Base-by-base conservation (phyloP, 148 eudicot species). In the Bassia scoparia region DNA sequence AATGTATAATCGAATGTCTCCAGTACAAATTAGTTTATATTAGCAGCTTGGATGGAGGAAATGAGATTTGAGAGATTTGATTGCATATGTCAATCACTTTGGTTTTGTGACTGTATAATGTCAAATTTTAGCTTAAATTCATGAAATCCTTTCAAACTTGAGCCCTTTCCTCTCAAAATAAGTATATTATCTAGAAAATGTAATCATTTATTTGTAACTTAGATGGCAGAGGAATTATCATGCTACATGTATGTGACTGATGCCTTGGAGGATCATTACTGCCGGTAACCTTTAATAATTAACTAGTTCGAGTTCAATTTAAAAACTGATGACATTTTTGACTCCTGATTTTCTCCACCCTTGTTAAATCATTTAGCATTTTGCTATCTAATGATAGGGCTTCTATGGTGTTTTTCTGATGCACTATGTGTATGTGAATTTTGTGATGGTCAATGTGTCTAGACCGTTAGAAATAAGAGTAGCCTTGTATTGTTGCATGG, bases 261-360 rank as follows among this genome's bases (percentile, higher is more conserved):
- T 94, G 93, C 69, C 97, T 96, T 10, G 97, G 98, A 82, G 98
- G 98, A n/a, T 94, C 98, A 38, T 94, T 72, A n/a, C 98, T 31
- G 98, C 98, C 76, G 98, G n/a, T n/a, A 91, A 68, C 20, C 46
- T 33, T 76, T 76, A 26, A 54, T 30, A 26, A 24, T 71, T 29
- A 11, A 62, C 49, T 59, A 49, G n/a, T n/a, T n/a, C n/a, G 70
- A 30, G 54, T 59, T 18, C 3, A 23, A 20, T 31, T 41, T 55
- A 11, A 11, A 26, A 48, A 48, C n/a, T n/a, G n/a, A n/a, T n/a
- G n/a, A 11, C 65, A 37, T 60, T 17, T 61, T 17, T 18, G 31
- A 17, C 33, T 7, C 44, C 27, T 21, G 23, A 21, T 60, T 7
- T 20, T 20, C 16, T 61, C 65, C 38, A 41, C 44, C 44, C 38